phyloP scores from a whole-genome alignment of 768 basidiomycete species.

The Suillus hirtellus region DNA sequence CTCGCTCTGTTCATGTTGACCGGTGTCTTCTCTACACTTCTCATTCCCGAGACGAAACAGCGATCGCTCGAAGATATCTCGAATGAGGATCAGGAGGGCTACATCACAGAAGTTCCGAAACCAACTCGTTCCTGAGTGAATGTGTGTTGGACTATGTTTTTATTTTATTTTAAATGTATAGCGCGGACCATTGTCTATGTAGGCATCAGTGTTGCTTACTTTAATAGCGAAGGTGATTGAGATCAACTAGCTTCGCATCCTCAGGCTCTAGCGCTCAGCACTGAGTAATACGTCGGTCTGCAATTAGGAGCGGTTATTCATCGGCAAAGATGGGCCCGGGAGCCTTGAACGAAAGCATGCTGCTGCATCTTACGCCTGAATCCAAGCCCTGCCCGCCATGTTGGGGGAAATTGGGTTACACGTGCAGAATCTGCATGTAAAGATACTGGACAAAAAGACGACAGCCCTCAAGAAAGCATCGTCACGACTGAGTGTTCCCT shows the following conservation, averaged over 20 bases:
- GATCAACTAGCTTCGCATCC: background rate
- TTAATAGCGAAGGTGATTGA: background rate
- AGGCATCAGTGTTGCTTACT: background rate
- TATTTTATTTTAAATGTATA: background rate
- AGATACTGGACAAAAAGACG: no score
- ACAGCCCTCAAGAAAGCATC: no score
- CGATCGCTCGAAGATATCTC: conserved; percentile 70
- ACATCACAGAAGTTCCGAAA: conserved; percentile 35
- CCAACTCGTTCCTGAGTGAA: background rate
- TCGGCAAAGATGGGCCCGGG: no score
- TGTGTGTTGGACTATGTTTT: background rate
- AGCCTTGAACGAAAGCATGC: no score
- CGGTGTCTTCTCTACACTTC: conserved; percentile 77
- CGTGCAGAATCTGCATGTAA: no score
- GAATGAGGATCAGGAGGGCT: conserved; percentile 65
- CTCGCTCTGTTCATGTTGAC: conserved; percentile 88
- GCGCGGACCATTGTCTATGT: conserved; percentile 1
- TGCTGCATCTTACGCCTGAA: no score
- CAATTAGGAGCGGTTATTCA: no score
- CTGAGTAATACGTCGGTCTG: background rate
- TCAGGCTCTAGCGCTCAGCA: background rate
- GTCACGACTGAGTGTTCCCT: no score
- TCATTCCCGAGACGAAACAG: conserved; percentile 78
- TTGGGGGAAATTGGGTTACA: no score
- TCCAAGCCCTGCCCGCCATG: no score